phyloP scores from a whole-genome alignment of 2,329 filamentous ascomycete genomes.

The Aspergillus candidus region DNA sequence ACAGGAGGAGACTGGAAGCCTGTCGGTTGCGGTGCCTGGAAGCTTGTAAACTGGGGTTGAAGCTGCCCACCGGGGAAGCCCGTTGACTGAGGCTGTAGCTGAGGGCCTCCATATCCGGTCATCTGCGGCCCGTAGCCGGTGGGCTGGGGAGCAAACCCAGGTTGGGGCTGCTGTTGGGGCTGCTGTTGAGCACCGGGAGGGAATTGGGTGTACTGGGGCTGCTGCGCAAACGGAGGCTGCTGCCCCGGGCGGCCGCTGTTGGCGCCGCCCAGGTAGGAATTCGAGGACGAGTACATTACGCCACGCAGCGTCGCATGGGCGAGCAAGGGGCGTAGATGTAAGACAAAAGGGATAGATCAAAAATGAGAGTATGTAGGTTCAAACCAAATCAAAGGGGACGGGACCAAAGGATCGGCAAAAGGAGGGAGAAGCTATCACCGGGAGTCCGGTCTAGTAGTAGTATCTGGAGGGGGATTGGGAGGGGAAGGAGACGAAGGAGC shows the following conservation, averaged over 20 bases:
- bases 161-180: constrained; percentile 48
- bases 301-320: constrained; percentile 21
- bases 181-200: constrained; percentile 40
- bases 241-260: constrained; percentile 67
- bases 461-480: too few relatives aligned
- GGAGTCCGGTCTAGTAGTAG: too few relatives aligned
- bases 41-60: constrained; percentile 45
- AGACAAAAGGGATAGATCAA: constrained; percentile 9
- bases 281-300: constrained; percentile 84
- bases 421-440: too few relatives aligned
- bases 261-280: constrained; percentile 74
- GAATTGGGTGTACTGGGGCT: constrained; percentile 39
- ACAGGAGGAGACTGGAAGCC: constrained; percentile 38
- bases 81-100: constrained; percentile 62
- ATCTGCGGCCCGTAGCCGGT: constrained; percentile 52
- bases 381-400: constrained; percentile 13
- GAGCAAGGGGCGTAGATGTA: constrained; percentile 8
- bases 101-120: constrained; percentile 47
- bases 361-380: constrained; percentile 7
- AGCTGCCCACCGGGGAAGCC: constrained; percentile 52
- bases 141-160: constrained; percentile 50
- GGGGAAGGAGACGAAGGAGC: too few relatives aligned
- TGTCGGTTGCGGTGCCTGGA: constrained; percentile 44
- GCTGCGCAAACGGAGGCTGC: constrained; percentile 52
- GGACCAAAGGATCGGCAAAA: too few relatives aligned